Evolutionary conservation across 495 filamentous ascomycete genomes (phyloP).

Genomic region (Jackrogersella minutella): DNA sequence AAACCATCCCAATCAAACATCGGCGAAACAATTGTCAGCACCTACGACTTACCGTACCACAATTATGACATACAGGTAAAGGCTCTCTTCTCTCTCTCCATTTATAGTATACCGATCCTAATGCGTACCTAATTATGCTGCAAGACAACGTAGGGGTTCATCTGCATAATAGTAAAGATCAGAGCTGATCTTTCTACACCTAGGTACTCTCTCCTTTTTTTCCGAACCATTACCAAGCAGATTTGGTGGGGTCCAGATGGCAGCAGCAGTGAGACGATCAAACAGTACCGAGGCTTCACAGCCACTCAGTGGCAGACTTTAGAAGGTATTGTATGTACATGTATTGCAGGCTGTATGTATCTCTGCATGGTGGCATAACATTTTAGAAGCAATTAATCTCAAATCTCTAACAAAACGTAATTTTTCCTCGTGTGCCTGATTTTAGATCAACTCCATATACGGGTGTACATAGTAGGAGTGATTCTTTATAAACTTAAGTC

Average conservation of each 20-base stretch:
- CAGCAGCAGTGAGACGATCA: conserved; percentile 23
- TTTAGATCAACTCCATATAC: too few relatives aligned
- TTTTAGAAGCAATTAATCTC: not conserved
- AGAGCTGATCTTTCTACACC: not conserved
- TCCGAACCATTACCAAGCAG: not conserved
- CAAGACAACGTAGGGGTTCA: not conserved
- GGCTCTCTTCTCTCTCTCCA: not conserved
- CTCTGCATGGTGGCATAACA: conserved; percentile 3
- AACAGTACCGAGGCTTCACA: conserved; percentile 28
- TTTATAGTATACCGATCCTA: not conserved
- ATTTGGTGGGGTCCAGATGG: conserved; percentile 1
- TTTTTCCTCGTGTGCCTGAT: not conserved
- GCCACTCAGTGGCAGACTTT: conserved; percentile 16
- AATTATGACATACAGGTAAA: not conserved
- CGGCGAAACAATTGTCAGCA: conserved; percentile 22
- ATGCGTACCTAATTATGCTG: not conserved
- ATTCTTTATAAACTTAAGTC: too few relatives aligned
- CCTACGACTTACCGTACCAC: not conserved
- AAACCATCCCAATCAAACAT: conserved; percentile 30
- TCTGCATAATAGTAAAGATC: not conserved
- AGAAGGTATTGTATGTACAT: not conserved
- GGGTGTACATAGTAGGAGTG: too few relatives aligned
- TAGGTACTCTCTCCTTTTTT: not conserved
- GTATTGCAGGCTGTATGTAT: too few relatives aligned
- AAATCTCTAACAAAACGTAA: not conserved